Evolutionary conservation across 257 asterid species (phyloP), one percentile per base, ranked within the genome.

Genomic region (Petunia axillaris): DNA sequence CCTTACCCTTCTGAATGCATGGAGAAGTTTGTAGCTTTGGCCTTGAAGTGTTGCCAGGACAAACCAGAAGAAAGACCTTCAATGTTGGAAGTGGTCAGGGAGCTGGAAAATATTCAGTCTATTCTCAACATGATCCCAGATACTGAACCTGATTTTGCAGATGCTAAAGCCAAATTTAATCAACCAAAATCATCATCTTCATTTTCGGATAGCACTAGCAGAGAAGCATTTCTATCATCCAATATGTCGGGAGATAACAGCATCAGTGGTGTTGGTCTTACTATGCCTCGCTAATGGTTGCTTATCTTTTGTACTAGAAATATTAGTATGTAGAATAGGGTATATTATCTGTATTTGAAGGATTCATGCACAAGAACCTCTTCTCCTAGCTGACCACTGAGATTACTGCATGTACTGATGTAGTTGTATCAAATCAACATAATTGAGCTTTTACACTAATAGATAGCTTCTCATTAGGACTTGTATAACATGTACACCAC

Each of bases 61-160:
- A 91, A 91, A 74, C 93, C 94, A 54, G 93, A 90, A 59, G 87
- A 81, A 4, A 88, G 97, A 88, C 97, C 97, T 39, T 57, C 87
- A 0, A 91, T 92, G 91, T 62, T 84, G 81, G 97, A 94, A 57
- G 94, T 94, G n/a, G 98, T 92, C 8, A 88, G 98, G 65, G 97
- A 94, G 86, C 86, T 94, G 2, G 97, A 94, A 83, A 82, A 88
- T 65, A 91, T 73, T 73, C 46, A 73, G 35, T 73, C 78, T 50
- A 73, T 92, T 36, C 82, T 90, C 35, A 50, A 81, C 11, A 65
- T 83, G 84, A 86, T 90, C 78, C 90, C 92, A 8, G 86, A 87
- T 70, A 68, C 86, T 44, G 86, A 85, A 46, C 6, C 44, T 4
- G 55, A 84, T 52, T 52, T 81, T 8, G 77, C 77, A 3, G 87